Evolutionary conservation across 192 early-diverging fungal genomes (phyloP).

Genomic region (Backusella parvicylindrica): DNA sequence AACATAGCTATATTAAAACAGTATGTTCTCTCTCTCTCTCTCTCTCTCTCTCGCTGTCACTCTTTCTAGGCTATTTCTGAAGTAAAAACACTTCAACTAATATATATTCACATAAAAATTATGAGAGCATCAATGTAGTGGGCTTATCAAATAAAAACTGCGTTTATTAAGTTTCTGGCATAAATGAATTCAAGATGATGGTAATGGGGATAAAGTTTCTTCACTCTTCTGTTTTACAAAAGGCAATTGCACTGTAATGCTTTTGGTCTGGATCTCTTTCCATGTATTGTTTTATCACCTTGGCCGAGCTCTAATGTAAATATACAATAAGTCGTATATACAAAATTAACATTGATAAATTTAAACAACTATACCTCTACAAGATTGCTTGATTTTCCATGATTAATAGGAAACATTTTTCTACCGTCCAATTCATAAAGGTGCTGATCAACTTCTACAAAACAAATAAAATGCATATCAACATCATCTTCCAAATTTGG

Average conservation of each 20-base stretch:
- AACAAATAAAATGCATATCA: conserved; percentile 85
- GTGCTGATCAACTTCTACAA: conserved; percentile 71
- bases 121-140: no score
- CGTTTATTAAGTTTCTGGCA: neutral
- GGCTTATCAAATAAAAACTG: neutral
- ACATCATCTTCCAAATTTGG: conserved; percentile 74
- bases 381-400: conserved; percentile 63
- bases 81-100: no score
- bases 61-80: neutral
- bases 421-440: conserved; percentile 90
- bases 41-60: no score
- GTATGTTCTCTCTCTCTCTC: neutral
- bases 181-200: neutral
- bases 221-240: conserved; percentile 25
- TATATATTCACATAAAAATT: no score
- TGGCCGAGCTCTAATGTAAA: conserved; percentile 42
- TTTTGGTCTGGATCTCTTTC: conserved; percentile 60
- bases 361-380: conserved; percentile 41
- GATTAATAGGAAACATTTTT: conserved; percentile 79
- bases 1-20: neutral
- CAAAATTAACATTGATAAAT: conserved; percentile 9
- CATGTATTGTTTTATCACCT: conserved; percentile 64
- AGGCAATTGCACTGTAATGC: conserved; percentile 63
- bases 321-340: neutral
- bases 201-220: neutral